Evolutionary conservation across 257 asterid species (phyloP).

Genomic region (Pogostemon cablin): DNA sequence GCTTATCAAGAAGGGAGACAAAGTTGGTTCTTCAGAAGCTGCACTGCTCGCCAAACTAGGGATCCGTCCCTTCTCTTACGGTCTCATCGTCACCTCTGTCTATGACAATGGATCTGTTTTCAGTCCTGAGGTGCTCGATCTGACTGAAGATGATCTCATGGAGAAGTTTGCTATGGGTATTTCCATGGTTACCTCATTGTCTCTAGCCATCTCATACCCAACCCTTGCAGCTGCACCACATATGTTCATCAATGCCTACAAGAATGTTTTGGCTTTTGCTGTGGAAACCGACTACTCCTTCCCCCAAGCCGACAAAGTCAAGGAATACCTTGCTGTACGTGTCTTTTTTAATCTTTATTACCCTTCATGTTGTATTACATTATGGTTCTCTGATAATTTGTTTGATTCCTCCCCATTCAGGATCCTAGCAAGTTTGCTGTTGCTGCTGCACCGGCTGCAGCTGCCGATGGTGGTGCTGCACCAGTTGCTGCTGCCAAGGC

Average conservation of each 20-base stretch:
- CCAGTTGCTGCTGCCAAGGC: slow-evolving; percentile 52
- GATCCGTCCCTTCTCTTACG: slow-evolving; percentile 91
- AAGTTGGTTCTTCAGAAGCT: slow-evolving; percentile 97
- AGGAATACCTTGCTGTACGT: slow-evolving; percentile 77
- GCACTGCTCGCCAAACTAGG: slow-evolving; percentile 92
- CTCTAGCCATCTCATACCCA: slow-evolving; percentile 82
- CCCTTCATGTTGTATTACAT: background rate
- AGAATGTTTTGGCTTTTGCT: slow-evolving; percentile 78
- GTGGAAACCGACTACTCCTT: slow-evolving; percentile 80
- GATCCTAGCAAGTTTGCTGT: slow-evolving; percentile 89
- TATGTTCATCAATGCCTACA: slow-evolving; percentile 83
- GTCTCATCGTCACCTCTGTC: slow-evolving; percentile 64
- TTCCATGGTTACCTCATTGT: slow-evolving; percentile 69
- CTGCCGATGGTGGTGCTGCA: slow-evolving; percentile 43
- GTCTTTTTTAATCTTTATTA: too few species aligned
- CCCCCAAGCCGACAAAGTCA: slow-evolving; percentile 90
- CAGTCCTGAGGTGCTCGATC: slow-evolving; percentile 84
- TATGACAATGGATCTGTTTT: slow-evolving; percentile 90
- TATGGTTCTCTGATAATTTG: background rate
- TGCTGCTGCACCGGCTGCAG: slow-evolving; percentile 56
- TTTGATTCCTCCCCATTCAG: slow-evolving; percentile 24
- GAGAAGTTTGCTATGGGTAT: slow-evolving; percentile 83
- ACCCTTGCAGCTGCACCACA: slow-evolving; percentile 91
- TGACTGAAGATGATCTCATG: slow-evolving; percentile 83
- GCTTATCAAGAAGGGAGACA: slow-evolving; percentile 95